A percentile compares a stretch with the other conserved stretches of the same genome.
These are phyloP conservation scores for Aeminium ludgeri DNA, from an alignment of 495 filamentous ascomycete species.

Conservation along the genomic window DNA sequence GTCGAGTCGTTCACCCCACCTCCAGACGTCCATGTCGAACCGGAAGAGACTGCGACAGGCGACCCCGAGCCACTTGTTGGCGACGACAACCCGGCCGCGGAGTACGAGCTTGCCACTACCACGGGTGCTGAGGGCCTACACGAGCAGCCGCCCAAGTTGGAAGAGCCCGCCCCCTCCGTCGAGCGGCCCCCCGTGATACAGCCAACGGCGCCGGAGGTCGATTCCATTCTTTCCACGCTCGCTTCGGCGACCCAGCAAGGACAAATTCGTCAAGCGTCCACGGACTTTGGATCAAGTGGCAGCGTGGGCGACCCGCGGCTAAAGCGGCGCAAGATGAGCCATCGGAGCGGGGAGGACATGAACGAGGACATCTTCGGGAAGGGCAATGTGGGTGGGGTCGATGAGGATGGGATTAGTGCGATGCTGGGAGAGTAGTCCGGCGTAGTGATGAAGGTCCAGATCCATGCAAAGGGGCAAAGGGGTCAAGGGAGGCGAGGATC, in stretches of 20 bases:
- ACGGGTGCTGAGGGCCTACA: conserved; percentile 14
- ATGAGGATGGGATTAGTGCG: conserved; percentile 13
- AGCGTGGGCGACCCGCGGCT: conserved; percentile 11
- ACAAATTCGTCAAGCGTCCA: conserved; percentile 4
- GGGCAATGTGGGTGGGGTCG: conserved; percentile 5
- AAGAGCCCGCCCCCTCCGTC: conserved; percentile 8
- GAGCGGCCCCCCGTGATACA: conserved; percentile 5
- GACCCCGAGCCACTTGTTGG: background rate
- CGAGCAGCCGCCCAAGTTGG: conserved; percentile 1
- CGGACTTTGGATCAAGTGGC: conserved; percentile 2
- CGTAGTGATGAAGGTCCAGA: background rate
- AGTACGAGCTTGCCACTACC: background rate
- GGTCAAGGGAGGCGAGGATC: no score
- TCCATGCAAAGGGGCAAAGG: no score
- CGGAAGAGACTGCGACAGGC: background rate
- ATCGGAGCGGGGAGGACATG: conserved; percentile 3
- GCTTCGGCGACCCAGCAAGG: background rate
- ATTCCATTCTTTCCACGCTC: conserved; percentile 2
- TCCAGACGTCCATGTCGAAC: background rate
- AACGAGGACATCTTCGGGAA: conserved; percentile 7
- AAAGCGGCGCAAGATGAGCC: conserved; percentile 50
- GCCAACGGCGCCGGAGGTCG: background rate
- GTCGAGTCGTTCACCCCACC: conserved; percentile 23
- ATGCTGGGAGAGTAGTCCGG: conserved; percentile 5
- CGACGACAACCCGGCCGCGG: background rate